phyloP scores from a whole-genome alignment of 176 grass and related monocot genomes.

The Triticum dicoccoides region DNA sequence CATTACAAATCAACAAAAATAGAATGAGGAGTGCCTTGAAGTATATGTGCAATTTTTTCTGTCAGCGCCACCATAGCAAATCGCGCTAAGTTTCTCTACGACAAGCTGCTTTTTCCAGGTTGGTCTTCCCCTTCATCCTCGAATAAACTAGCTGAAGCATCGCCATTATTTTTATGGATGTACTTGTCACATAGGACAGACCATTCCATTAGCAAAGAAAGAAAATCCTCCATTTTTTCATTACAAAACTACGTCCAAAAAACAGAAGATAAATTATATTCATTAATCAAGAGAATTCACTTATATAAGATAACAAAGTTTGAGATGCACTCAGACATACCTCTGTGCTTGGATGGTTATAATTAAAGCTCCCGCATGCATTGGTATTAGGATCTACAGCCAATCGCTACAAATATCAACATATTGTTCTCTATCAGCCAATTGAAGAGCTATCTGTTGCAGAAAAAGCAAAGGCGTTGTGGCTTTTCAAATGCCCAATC shows the following conservation, averaged over 20 bases:
- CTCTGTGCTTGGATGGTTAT: constrained; percentile 69
- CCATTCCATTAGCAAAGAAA: constrained; percentile 63
- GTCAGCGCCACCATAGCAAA: constrained; percentile 55
- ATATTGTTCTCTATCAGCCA: neutral
- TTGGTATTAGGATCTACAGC: constrained; percentile 63
- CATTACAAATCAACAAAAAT: neutral
- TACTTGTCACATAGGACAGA: constrained; percentile 40
- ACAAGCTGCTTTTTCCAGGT: constrained; percentile 40
- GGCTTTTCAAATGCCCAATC: neutral
- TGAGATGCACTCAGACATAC: constrained; percentile 16
- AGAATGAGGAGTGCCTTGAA: constrained; percentile 53
- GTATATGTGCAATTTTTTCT: constrained; percentile 31
- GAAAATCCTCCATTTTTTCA: constrained; percentile 73
- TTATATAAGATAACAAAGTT: neutral
- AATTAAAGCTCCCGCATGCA: constrained; percentile 68
- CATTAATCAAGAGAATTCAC: too few species aligned
- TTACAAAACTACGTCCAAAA: constrained; percentile 44
- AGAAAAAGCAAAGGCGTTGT: neutral
- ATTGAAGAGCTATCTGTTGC: neutral
- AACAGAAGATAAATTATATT: neutral
- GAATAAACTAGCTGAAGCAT: neutral
- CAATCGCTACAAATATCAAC: constrained; percentile 41
- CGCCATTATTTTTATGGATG: neutral
- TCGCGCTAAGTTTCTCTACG: constrained; percentile 18
- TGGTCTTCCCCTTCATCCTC: constrained; percentile 33